These are phyloP conservation scores for Aureobasidium sp. DNA, from an alignment of 2,329 filamentous ascomycete genomes.

Conservation along the genomic window DNA sequence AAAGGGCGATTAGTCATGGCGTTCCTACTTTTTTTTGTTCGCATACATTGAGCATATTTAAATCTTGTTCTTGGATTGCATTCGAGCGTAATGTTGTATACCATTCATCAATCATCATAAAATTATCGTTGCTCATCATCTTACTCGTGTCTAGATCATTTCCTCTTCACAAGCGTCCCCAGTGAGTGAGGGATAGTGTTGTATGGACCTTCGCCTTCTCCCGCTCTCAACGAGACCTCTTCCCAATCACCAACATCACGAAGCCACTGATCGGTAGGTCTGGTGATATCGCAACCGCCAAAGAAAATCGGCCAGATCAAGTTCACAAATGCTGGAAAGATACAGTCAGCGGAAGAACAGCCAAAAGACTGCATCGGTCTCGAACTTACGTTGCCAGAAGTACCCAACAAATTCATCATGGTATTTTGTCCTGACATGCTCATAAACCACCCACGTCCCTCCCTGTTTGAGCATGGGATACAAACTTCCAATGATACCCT, in stretches of 20 bases:
- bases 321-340: slow-evolving; percentile 32
- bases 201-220: slow-evolving; percentile 36
- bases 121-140: not conserved
- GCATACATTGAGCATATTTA: not conserved
- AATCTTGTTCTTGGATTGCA: not conserved
- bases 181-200: slow-evolving; percentile 38
- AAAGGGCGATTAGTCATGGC: slow-evolving; percentile 9
- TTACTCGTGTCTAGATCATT: too few relatives aligned
- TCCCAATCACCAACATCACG: slow-evolving; percentile 38
- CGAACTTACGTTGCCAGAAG: slow-evolving; percentile 40
- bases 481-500: slow-evolving; percentile 60
- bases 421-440: slow-evolving; percentile 59
- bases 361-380: not conserved
- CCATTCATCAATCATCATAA: not conserved
- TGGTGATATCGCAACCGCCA: slow-evolving; percentile 37
- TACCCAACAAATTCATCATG: slow-evolving; percentile 33
- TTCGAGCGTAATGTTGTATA: not conserved
- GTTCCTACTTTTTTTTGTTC: not conserved
- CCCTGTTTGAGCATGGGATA: slow-evolving; percentile 67
- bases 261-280: slow-evolving; percentile 41
- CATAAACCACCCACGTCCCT: slow-evolving; percentile 69
- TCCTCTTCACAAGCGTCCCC: slow-evolving; percentile 35
- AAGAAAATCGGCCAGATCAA: slow-evolving; percentile 39
- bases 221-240: slow-evolving; percentile 34
- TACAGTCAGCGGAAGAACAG: not conserved